Evolutionary conservation across 2,329 filamentous ascomycete genomes (phyloP).

Genomic region (Penicillium palitans): DNA sequence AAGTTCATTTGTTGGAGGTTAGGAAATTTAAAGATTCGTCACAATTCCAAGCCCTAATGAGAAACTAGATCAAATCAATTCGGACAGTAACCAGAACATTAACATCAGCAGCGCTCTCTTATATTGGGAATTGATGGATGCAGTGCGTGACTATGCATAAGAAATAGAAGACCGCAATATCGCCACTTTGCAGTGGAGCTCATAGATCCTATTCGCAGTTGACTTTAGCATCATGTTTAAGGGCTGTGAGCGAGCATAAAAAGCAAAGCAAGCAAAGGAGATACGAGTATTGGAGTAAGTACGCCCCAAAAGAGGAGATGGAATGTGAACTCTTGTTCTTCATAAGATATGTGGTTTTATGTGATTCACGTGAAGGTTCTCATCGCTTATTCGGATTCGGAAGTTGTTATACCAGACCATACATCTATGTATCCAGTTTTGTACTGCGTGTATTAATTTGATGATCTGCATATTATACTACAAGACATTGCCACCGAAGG

Average conservation of each 20-base stretch:
- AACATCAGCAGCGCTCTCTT: neutral
- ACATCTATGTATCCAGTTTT: neutral
- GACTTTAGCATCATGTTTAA: neutral
- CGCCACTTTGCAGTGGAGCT: neutral
- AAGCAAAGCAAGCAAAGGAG: neutral
- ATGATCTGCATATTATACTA: neutral
- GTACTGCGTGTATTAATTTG: neutral
- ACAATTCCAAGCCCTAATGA: neutral
- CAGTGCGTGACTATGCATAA: neutral
- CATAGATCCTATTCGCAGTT: neutral
- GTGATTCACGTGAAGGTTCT: neutral
- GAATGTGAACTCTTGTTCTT: neutral
- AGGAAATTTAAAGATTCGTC: neutral
- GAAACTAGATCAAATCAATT: neutral
- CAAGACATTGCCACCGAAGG: neutral
- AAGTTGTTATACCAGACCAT: neutral
- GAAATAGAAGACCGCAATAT: neutral
- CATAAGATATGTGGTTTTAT: neutral
- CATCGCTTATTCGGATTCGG: too few species aligned
- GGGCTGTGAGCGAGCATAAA: neutral
- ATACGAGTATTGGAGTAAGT: neutral
- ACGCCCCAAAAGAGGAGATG: neutral
- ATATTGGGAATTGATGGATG: neutral
- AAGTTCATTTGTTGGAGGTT: neutral
- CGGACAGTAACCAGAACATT: neutral